Evolutionary conservation across 176 grass and related monocot genomes (phyloP).

Genomic region (Alloteropsis semialata): DNA sequence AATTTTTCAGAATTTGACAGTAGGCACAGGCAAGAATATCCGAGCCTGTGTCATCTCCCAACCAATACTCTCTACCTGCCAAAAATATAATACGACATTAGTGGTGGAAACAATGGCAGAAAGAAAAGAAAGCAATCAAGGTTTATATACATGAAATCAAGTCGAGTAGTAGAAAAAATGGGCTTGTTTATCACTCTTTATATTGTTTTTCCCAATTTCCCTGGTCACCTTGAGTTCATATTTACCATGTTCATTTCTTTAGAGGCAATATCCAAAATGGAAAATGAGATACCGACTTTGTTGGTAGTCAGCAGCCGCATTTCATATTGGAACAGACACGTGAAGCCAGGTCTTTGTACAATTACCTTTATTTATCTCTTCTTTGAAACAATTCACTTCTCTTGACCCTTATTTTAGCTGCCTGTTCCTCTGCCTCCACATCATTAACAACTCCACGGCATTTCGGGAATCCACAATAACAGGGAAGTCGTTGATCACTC

Average conservation of each 20-base stretch:
- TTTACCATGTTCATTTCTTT: conserved; percentile 10
- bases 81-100: background rate
- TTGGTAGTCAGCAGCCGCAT: background rate
- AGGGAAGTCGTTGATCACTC: conserved; percentile 77
- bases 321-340: background rate
- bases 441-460: conserved; percentile 98
- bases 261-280: background rate
- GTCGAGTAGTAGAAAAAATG: background rate
- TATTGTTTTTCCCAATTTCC: background rate
- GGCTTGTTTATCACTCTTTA: background rate
- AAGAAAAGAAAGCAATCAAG: background rate
- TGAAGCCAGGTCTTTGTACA: background rate
- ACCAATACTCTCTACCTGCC: conserved; percentile 7
- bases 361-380: conserved; percentile 62
- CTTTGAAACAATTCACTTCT: conserved; percentile 65
- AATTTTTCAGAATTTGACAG: background rate
- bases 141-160: background rate
- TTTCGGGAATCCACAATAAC: conserved; percentile 89
- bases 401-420: conserved; percentile 68
- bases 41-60: conserved; percentile 14
- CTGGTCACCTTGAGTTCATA: background rate
- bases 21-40: conserved; percentile 3
- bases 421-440: conserved; percentile 69
- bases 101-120: background rate
- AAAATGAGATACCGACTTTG: background rate